Evolutionary conservation across 176 grass and related monocot species (phyloP), one percentile per base, ranked within the genome.

Genomic region (Alloteropsis semialata): DNA sequence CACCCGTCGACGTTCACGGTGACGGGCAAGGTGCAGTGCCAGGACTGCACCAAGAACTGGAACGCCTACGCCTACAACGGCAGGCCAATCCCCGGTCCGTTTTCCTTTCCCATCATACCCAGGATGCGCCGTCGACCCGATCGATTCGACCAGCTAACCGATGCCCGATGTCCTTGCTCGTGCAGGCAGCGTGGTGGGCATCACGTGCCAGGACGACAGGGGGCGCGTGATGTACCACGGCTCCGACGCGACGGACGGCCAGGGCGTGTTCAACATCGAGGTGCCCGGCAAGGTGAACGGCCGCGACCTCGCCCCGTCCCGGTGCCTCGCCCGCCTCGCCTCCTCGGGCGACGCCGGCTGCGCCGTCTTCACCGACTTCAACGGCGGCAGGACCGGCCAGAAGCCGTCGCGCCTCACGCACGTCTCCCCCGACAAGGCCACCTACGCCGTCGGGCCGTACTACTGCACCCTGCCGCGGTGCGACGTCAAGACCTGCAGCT

Each of bases 21-120:
- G 62, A 82, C 33, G 18, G 96, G 92, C 65, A 82, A 68, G 2
- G 92, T 95, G 49, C 54, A 87, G 82, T 96, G 96, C 87, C 96
- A 99, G 82, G 96, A 99, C 84, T 99, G 96, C 82, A 81, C 87
- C 72, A 82, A 92, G 82, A 92, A 73, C 69, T 99, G 91, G 89
- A 90, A 90, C 84, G 46, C 85, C 27, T 99, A 88, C 63, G 77
- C 77, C 54, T 54, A 93, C 77, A 92, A 82, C 85, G 91, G 73
- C 81, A 84, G 33, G 63, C 82, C 96, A 0, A 81, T 99, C 42
- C 19, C 45, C 6, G 83, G 96, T 96, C 81, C 32, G 78, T 22
- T 58, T 15, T 10, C 8, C 50, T 1, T 53, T 21, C 5, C 24
- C 9, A 8, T 5, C 5, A 36, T 36, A 28, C 11, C 53, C 5